Base-by-base conservation (phyloP, 228 moss, liverwort and hornwort genomes). In the Sphagnum magellanicum region DNA sequence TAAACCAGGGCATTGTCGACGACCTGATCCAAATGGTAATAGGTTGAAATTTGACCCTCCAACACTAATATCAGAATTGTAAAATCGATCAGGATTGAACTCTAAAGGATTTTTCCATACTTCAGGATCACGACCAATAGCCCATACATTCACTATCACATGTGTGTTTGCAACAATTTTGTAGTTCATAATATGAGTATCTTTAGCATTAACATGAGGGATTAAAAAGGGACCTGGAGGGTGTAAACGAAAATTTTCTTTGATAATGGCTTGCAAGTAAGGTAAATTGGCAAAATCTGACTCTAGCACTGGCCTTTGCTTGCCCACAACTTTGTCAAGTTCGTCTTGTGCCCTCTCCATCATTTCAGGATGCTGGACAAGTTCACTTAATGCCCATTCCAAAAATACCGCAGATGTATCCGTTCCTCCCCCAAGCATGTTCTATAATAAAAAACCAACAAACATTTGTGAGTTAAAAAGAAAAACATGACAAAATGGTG, bases 351-450 rank as follows among this genome's bases (percentile, higher is more conserved):
- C 58, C 16, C 59, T 73, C 4, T n/a, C 10, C 53, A 75, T 5
- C 1, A 51, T 49, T 47, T 48, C 48, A 0, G 75, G 84, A 52
- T 73, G 50, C 50, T 51, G 72, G 1, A 85, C 48, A 50, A 85
- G 71, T 55, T 78, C 81, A 9, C 76, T 59, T 66, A 85, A 12
- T 6, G 73, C 70, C 84, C 84, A 85, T 71, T 81, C 81, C 60
- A 69, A 2, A 0, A 71, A 51, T 46, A 61, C 67, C 0, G 74
- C 71, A 0, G 81, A 48, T 3, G 78, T 74, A 53, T 78, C 81
- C 7, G 76, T 70, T 48, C 84, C 84, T 6, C 78, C 74, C 1
- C 71, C 48, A 10, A 83, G 55, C 58, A 79, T 50, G 13, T 83
- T 74, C 83, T 83, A 71, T 8, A 32, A 32, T 3, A 32, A 32